phyloP scores from a whole-genome alignment of 192 early-diverging fungal genomes.

The Coemansia sp. region DNA sequence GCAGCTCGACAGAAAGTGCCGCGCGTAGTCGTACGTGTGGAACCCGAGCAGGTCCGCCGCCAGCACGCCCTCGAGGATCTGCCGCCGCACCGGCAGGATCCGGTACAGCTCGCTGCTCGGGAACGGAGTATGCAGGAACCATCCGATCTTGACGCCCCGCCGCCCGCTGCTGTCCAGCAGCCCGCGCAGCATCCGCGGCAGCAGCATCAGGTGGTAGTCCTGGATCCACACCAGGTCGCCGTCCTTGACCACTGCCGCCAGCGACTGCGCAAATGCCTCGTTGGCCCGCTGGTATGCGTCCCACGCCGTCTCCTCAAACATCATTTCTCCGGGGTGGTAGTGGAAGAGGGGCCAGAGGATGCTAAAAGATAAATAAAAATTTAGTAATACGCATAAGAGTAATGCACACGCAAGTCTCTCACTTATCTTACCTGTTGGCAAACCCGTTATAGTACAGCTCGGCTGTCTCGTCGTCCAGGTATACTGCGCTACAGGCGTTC shows the following conservation, averaged over 20 bases:
- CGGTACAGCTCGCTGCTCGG: conserved; percentile 97
- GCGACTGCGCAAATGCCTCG: conserved; percentile 88
- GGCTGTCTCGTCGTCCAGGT: conserved; percentile 90
- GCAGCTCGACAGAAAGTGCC: conserved; percentile 97
- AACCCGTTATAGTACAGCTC: conserved; percentile 99
- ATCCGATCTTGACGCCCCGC: conserved; percentile 92
- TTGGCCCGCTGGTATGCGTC: conserved; percentile 95
- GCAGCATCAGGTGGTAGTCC: conserved; percentile 98
- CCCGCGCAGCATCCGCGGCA: conserved; percentile 84
- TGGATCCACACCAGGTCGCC: conserved; percentile 91
- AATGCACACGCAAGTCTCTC: neutral
- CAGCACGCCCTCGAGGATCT: conserved; percentile 92
- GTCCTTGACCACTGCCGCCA: conserved; percentile 82
- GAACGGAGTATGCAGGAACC: conserved; percentile 98
- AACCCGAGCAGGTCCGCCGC: conserved; percentile 95
- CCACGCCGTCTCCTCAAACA: conserved; percentile 94
- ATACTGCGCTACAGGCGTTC: conserved; percentile 91
- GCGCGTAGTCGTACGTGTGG: conserved; percentile 99
- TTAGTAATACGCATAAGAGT: neutral
- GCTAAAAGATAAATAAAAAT: conserved; percentile 41
- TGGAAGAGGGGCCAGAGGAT: conserved; percentile 99
- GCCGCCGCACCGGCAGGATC: conserved; percentile 91
- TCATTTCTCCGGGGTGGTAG: conserved; percentile 98
- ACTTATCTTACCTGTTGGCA: conserved; percentile 74
- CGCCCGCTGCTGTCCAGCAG: conserved; percentile 57